phyloP scores from a whole-genome alignment of 306 rosid species.

The Canavalia gladiata region DNA sequence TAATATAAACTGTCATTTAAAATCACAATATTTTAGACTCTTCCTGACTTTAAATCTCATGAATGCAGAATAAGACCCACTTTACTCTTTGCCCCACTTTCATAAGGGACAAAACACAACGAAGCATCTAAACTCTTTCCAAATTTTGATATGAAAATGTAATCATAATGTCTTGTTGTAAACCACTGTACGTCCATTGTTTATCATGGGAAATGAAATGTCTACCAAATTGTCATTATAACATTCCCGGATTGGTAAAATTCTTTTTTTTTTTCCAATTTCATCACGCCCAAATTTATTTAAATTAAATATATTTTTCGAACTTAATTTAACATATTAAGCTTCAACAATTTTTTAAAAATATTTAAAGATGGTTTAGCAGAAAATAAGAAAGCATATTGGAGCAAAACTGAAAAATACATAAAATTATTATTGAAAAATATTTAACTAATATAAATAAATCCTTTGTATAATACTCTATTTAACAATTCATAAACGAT shows the following conservation, averaged over 20 bases:
- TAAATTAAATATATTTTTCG: no score
- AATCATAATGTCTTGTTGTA: constrained; percentile 1
- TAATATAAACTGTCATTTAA: not conserved
- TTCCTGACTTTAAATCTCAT: constrained; percentile 7
- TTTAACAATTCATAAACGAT: no score
- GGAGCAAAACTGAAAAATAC: no score
- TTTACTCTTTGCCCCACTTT: constrained; percentile 30
- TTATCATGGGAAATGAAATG: not conserved
- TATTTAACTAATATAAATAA: no score
- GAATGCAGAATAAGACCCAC: not conserved
- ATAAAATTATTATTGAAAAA: no score
- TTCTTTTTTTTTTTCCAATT: no score
- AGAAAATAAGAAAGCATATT: no score
- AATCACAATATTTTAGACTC: not conserved
- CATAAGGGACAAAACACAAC: constrained; percentile 32
- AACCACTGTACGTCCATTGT: not conserved
- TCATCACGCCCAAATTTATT: no score
- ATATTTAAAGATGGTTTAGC: no score
- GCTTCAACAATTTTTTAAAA: no score
- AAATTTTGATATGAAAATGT: not conserved
- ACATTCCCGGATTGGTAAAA: not conserved
- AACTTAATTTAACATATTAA: no score
- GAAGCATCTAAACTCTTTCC: constrained; percentile 7
- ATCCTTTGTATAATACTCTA: no score
- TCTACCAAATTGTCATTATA: not conserved